These are phyloP conservation scores for Helotiales sp. DNA, from an alignment of 2,329 filamentous ascomycete genomes.

Conservation along the genomic window DNA sequence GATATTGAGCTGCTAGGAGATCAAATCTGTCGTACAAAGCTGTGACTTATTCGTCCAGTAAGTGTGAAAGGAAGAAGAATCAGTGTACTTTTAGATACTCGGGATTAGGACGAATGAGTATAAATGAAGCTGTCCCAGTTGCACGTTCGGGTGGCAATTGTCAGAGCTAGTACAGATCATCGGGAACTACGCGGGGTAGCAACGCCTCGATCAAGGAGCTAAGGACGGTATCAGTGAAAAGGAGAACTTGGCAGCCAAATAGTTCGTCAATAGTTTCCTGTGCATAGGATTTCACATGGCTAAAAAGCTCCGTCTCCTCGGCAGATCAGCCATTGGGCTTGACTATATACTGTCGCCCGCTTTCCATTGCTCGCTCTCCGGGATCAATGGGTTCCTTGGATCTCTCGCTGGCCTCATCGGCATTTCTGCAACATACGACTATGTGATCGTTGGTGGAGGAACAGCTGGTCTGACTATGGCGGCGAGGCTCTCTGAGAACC, in stretches of 20 bases:
- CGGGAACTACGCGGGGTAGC: background rate
- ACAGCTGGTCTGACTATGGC: constrained; percentile 27
- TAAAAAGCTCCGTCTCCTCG: background rate
- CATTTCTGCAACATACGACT: constrained; percentile 15
- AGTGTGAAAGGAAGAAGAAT: too few relatives aligned
- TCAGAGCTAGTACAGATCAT: background rate
- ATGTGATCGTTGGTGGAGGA: constrained; percentile 21
- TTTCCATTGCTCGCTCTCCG: background rate
- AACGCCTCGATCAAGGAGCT: background rate
- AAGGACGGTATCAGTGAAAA: background rate
- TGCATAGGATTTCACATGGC: background rate
- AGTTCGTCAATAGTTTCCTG: background rate
- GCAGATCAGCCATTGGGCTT: background rate
- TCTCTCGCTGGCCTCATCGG: background rate
- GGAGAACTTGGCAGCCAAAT: background rate
- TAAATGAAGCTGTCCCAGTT: too few relatives aligned
- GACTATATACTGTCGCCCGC: background rate
- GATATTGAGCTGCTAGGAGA: too few relatives aligned
- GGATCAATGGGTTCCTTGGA: too few relatives aligned
- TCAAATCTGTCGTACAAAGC: too few relatives aligned
- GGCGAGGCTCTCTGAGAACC: constrained; percentile 21
- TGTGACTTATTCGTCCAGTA: too few relatives aligned
- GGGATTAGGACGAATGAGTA: too few relatives aligned
- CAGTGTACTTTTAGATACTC: too few relatives aligned
- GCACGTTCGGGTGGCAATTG: background rate